Base-by-base conservation (phyloP, 257 asterid genomes). In the Salvia hispanica region DNA sequence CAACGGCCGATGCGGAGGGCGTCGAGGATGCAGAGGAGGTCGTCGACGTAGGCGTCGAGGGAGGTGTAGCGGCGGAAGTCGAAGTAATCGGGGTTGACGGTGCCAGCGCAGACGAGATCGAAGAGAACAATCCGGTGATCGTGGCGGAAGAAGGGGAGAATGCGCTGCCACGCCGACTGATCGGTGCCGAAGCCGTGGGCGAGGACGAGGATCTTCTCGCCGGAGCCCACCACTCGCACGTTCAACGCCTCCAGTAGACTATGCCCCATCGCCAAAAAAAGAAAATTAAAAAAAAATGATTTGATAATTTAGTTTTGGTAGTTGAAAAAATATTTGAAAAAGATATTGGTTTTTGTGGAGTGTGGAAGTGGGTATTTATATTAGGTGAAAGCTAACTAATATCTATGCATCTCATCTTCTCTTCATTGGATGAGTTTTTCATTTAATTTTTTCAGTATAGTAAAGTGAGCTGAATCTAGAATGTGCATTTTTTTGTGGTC, bases 61-160 rank as follows among this genome's bases (percentile, higher is more conserved):
- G 94, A 72, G 3, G 92, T 81, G 84, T 93, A 93, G 25, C 97
- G 95, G n/a, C 72, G 75, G 80, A 84, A 92, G 77, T 89, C 92
- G 76, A 92, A 92, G 85, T 76, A 76, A 57, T 92, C 98, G 6
- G 98, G 98, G 76, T 90, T 92, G 42, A 92, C 98, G 7, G 95
- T 87, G 73, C 98, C 98, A 53, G 98, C 98, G 66, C 98, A 92
- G n/a, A 86, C 96, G 31, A 92, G 88, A 71, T 92, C 98, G 50
- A 80, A 92, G 21, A 89, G 85, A 2, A 92, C 81, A 12, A 92
- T 82, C 36, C 83, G 81, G 75, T 88, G 84, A 16, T 93, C 95
- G 16, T 85, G 81, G 31, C 76, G 56, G 78, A 93, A 83, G 60
- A 68, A 86, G 1, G 96, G 99, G 11, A 90, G 79, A 79, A 93